A percentile compares a stretch with the other conserved stretches of the same genome.
These are phyloP conservation scores for Puccinia polysora DNA, from an alignment of 1,284 basidiomycete species.

Conservation along the genomic window DNA sequence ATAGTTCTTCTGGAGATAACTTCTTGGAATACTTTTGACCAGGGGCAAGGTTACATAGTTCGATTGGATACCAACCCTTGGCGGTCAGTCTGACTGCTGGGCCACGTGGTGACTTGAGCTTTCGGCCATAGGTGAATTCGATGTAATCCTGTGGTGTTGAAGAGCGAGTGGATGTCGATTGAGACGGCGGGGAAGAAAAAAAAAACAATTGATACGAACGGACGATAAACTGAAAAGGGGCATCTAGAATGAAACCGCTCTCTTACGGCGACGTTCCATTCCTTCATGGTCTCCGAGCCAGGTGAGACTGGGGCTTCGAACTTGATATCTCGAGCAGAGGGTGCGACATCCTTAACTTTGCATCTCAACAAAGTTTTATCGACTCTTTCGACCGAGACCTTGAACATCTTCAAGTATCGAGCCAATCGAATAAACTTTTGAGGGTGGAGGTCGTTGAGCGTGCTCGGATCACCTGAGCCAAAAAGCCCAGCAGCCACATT, in stretches of 20 bases:
- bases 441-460: background rate
- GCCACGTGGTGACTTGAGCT: conserved; percentile 43
- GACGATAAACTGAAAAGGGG: too few relatives aligned
- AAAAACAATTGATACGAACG: background rate
- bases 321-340: conserved; percentile 11
- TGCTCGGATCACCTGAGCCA: background rate
- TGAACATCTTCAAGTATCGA: conserved; percentile 15
- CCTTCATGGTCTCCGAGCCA: conserved; percentile 11
- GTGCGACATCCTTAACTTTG: conserved; percentile 31
- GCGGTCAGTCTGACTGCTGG: conserved; percentile 46
- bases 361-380: conserved; percentile 23
- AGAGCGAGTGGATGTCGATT: background rate
- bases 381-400: conserved; percentile 31
- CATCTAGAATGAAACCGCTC: too few relatives aligned
- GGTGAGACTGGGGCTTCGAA: conserved; percentile 21
- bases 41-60: conserved; percentile 45
- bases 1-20: conserved; percentile 46
- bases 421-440: background rate
- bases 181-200: background rate
- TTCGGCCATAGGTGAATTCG: conserved; percentile 40
- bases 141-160: conserved; percentile 14
- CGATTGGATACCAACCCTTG: conserved; percentile 48
- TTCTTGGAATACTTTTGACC: conserved; percentile 46
- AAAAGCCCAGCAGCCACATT: conserved; percentile 17
- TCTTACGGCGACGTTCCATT: conserved; percentile 33